Conservation (phyloP, 192 early-diverging fungal species). For the Allomyces javanicus region DNA sequence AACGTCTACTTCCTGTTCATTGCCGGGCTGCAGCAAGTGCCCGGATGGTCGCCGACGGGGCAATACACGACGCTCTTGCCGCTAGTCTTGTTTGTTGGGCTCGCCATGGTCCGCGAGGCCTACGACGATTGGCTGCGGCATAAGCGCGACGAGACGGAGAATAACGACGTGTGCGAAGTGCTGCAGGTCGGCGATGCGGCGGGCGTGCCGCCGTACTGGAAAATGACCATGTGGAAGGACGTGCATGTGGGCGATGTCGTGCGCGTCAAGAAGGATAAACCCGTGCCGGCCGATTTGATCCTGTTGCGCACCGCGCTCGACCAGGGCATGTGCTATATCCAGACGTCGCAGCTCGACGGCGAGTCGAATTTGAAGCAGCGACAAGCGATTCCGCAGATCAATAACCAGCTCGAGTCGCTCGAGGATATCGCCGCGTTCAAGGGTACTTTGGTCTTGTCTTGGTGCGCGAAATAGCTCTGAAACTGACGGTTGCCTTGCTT, state of each 20-base stretch:
- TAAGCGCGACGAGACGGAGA: conserved; percentile 39
- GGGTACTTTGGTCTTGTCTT: conserved; percentile 19
- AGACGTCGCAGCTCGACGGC: conserved; percentile 71
- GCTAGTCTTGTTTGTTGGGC: conserved; percentile 45
- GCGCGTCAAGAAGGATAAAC: conserved; percentile 51
- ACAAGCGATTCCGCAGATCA: conserved; percentile 43
- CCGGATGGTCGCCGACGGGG: conserved; percentile 55
- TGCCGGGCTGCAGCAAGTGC: conserved; percentile 32
- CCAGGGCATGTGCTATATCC: conserved; percentile 63
- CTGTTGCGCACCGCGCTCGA: conserved; percentile 45
- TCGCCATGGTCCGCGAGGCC: conserved; percentile 59
- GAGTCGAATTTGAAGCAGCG: conserved; percentile 77
- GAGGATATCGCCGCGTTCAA: conserved; percentile 24
- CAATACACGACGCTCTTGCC: conserved; percentile 59
- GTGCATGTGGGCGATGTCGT: conserved; percentile 62
- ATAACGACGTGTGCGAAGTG: conserved; percentile 28
- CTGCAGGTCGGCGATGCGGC: conserved; percentile 26
- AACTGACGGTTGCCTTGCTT: conserved; percentile 1
- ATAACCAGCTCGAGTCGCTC: conserved; percentile 19
- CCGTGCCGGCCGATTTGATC: conserved; percentile 62
- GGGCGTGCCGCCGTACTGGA: conserved; percentile 9
- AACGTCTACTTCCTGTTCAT: conserved; percentile 51
- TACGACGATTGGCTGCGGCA: conserved; percentile 52
- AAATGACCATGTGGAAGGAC: conserved; percentile 29
- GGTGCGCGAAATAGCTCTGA: conserved; percentile 7